Base-by-base conservation (phyloP, 2,329 filamentous ascomycete species). In the Mycosphaerella arachidis region DNA sequence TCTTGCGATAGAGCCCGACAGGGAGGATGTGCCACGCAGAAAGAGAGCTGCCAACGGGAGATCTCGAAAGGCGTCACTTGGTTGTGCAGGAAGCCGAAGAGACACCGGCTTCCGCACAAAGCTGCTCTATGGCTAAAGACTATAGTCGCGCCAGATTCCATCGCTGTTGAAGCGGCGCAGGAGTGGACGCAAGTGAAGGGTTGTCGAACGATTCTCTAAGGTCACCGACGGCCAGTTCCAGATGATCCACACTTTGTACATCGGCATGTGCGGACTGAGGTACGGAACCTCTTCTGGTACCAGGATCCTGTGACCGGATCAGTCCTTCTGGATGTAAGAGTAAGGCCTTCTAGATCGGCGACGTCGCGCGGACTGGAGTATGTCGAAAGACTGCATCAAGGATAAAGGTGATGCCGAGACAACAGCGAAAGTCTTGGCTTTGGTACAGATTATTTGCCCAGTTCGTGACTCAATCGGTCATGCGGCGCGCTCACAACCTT, bases 11-110 rank as follows among this genome's bases (percentile, higher is more conserved):
- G 4, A 75, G 56, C 45, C 76, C 78, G 16, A 81, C 65, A 1
- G 80, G 79, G 5, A 82, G 70, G 55, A 82, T 71, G 64, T 82
- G 80, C 81, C 80, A 82, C 24, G 79, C 76, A 62, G 81, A 76
- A 4, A 82, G 68, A 2, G 61, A 71, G 55, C 76, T 74, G 12
- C 75, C 74, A 40, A 77, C 76, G 0, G 73, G 61, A 0, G 77
- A 82, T 75, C 4, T 74, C 70, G 57, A 83, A 82, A 0, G 79
- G 78, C 0, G 77, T 79, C 24, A 79, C 78, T 67, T 82, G 79
- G 50, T 80, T 79, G 37, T 73, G 74, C 7, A 82, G 65, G 57
- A 82, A 82, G 3, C 79, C 74, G 31, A 62, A 58, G 12, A 48
- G 52, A 30, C 54, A 60, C 13, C 54, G 57, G 24, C 13, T 68